Conservation (phyloP, 495 filamentous ascomycete species). For the Tuber aestivum region DNA sequence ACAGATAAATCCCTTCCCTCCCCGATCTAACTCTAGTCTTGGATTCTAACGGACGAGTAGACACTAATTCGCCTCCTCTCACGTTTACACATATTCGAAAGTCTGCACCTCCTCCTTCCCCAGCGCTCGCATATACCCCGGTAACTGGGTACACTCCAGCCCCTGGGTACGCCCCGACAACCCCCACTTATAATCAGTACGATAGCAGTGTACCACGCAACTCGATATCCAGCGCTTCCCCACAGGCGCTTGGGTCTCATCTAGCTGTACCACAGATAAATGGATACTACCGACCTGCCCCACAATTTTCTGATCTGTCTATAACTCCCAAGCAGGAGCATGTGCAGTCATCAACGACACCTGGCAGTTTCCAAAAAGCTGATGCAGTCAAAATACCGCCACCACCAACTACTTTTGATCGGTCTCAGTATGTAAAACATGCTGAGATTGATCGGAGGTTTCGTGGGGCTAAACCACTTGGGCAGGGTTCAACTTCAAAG, state of each 20-base stretch:
- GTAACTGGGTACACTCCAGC: slow-evolving; percentile 9
- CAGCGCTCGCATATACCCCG: not conserved
- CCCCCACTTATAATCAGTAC: slow-evolving; percentile 24
- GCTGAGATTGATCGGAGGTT: slow-evolving; percentile 42
- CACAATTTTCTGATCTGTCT: not conserved
- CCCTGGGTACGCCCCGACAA: slow-evolving; percentile 18
- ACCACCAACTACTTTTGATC: slow-evolving; percentile 36
- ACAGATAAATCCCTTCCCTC: slow-evolving; percentile 15
- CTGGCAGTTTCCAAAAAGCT: slow-evolving; percentile 65
- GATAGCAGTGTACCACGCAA: slow-evolving; percentile 15
- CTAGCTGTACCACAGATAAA: slow-evolving; percentile 17
- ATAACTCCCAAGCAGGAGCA: slow-evolving; percentile 15
- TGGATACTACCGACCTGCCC: slow-evolving; percentile 23
- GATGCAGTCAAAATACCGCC: slow-evolving; percentile 52
- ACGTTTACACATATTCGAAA: slow-evolving; percentile 18
- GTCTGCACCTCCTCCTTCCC: slow-evolving; percentile 8
- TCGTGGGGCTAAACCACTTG: slow-evolving; percentile 30
- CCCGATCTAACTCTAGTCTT: not conserved
- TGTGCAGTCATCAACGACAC: slow-evolving; percentile 43
- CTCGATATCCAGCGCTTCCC: slow-evolving; percentile 2
- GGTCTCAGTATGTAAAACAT: slow-evolving; percentile 43
- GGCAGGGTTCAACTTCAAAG: slow-evolving; percentile 23
- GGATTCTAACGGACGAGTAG: slow-evolving; percentile 9
- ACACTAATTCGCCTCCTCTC: slow-evolving; percentile 15
- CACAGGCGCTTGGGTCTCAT: slow-evolving; percentile 5